Evolutionary conservation across 805 yeast genomes (phyloP).

Genomic region (Blastobotrys mokoenaii): DNA sequence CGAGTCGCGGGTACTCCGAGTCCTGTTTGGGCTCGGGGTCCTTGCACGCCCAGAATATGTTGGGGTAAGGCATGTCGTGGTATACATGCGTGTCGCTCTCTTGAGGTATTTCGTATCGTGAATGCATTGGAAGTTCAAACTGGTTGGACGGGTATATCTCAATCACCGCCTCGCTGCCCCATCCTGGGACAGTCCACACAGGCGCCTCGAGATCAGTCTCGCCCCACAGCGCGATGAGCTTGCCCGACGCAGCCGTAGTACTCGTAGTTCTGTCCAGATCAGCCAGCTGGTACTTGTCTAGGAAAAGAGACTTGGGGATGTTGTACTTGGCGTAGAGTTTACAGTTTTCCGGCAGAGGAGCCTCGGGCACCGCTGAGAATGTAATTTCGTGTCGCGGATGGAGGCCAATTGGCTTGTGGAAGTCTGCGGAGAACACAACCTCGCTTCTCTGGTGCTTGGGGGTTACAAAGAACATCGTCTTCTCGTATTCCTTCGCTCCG

Average conservation of each 20-base stretch:
- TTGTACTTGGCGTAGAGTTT: slow-evolving; percentile 36
- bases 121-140: slow-evolving; percentile 39
- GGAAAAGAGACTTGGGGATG: slow-evolving; percentile 39
- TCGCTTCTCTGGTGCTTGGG: slow-evolving; percentile 7
- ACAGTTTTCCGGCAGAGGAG: slow-evolving; percentile 29
- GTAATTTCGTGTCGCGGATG: slow-evolving; percentile 18
- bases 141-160: slow-evolving; percentile 25
- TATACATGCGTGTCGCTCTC: slow-evolving; percentile 7
- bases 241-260: slow-evolving; percentile 20
- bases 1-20: slow-evolving; percentile 33
- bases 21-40: slow-evolving; percentile 32
- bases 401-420: slow-evolving; percentile 19
- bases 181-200: slow-evolving; percentile 35
- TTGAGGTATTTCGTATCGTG: slow-evolving; percentile 41
- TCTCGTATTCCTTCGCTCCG: slow-evolving; percentile 10
- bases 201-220: slow-evolving; percentile 53
- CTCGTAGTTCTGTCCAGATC: slow-evolving; percentile 23
- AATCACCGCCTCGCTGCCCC: slow-evolving; percentile 42
- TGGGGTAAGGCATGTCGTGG: slow-evolving; percentile 31
- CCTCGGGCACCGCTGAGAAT: slow-evolving; percentile 8
- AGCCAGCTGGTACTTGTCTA: slow-evolving; percentile 48
- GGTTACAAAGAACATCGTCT: slow-evolving; percentile 11
- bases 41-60: slow-evolving; percentile 45
- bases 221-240: slow-evolving; percentile 41
- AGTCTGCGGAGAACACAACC: slow-evolving; percentile 9